Evolutionary conservation across 2,329 filamentous ascomycete species (phyloP).

Genomic region (Colletotrichum sp.): DNA sequence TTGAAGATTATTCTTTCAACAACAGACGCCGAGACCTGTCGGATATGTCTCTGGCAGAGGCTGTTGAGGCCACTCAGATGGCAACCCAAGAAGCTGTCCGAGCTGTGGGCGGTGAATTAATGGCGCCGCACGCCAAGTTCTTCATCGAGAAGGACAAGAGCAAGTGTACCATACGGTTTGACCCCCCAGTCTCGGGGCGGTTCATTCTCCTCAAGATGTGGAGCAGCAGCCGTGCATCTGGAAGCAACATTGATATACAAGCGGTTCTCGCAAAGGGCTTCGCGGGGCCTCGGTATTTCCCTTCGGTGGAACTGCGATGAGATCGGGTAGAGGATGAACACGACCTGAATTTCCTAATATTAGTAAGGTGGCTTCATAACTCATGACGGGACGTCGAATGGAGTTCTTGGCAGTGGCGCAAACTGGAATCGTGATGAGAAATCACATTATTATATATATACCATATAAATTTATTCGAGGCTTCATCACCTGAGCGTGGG

Average conservation of each 20-base stretch:
- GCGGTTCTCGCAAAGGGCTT: slow-evolving; percentile 84
- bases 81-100: slow-evolving; percentile 62
- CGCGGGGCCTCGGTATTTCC: slow-evolving; percentile 85
- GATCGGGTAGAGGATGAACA: neutral
- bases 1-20: slow-evolving; percentile 29
- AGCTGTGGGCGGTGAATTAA: slow-evolving; percentile 63
- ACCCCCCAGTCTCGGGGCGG: slow-evolving; percentile 79
- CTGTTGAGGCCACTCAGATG: slow-evolving; percentile 52
- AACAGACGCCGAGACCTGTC: slow-evolving; percentile 25
- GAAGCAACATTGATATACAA: slow-evolving; percentile 85
- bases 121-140: slow-evolving; percentile 80
- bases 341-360: neutral
- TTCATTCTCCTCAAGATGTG: slow-evolving; percentile 91
- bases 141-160: slow-evolving; percentile 82
- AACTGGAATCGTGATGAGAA: neutral
- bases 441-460: slow-evolving; percentile 20
- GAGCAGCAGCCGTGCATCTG: slow-evolving; percentile 72
- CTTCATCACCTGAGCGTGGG: neutral
- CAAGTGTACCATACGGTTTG: slow-evolving; percentile 86
- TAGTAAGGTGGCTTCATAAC: neutral
- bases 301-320: slow-evolving; percentile 67
- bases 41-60: slow-evolving; percentile 40
- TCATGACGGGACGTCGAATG: neutral
- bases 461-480: neutral
- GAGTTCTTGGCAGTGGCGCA: neutral